Base-by-base conservation (phyloP, 768 basidiomycete species). In the Megacollybia marginata region DNA sequence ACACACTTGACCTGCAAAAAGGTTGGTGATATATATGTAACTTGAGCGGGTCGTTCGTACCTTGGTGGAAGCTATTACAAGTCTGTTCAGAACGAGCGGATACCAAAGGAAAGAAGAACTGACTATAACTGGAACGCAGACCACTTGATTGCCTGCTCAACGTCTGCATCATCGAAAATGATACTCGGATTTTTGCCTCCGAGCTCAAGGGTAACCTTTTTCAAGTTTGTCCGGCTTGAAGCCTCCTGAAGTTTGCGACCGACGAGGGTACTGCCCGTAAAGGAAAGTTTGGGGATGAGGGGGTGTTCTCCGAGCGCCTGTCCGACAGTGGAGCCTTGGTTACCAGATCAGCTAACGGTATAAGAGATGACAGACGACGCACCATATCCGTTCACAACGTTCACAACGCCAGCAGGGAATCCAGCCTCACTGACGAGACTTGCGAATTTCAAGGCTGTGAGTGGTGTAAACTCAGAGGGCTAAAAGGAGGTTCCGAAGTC, bases 1-100 rank as follows among this genome's bases (percentile, higher is more conserved):
- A n/a, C n/a, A n/a, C n/a, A 53, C 92, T 79, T 18, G 88, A 85
- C 9, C 89, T 86, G 10, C 88, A 89, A 55, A 78, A 80, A 68
- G 91, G 92, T 13, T 75, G 71, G 65, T 92, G 91, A 19, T 91
- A 87, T 52, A 79, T 76, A 58, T 81, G 83, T 62, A 64, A 76
- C 64, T 75, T 82, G 62, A n/a, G n/a, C n/a, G n/a, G n/a, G n/a
- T n/a, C n/a, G n/a, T n/a, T n/a, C n/a, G n/a, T n/a, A n/a, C n/a
- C n/a, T n/a, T n/a, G n/a, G n/a, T n/a, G n/a, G n/a, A n/a, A n/a
- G n/a, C n/a, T n/a, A n/a, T n/a, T n/a, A n/a, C n/a, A n/a, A n/a
- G n/a, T n/a, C n/a, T n/a, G n/a, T n/a, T n/a, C n/a, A n/a, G n/a
- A n/a, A n/a, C n/a, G n/a, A n/a, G n/a, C n/a, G n/a, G n/a, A n/a